Evolutionary conservation across 75 land plant species (phyloP), one percentile per base, ranked within the genome.

Genomic region (Picea sitchensis): DNA sequence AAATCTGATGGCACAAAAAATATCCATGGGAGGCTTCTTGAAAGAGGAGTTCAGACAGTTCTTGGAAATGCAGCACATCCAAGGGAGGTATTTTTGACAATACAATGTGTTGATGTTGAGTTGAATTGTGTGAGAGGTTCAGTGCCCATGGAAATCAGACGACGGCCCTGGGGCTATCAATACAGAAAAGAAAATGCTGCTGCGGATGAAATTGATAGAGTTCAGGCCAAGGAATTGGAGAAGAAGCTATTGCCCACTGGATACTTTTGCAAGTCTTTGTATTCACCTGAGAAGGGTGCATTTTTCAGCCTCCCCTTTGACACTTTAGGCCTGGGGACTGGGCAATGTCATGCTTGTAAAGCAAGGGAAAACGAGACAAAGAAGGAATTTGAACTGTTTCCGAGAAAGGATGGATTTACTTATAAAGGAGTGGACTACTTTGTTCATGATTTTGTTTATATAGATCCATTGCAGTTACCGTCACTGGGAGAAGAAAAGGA

Each of bases 201-300:
- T 41, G 78, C 76, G 72, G 93, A 91, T 57, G 89, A 87, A 73
- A 32, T 59, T 68, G 90, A 92, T 23, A 86, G 89, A 74, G 85
- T 64, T n/a, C 85, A 64, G 69, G 97, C 93, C 64, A 87, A 90
- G 64, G 94, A 96, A 63, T 89, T 91, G 64, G 86, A 91, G 77
- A 88, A 44, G 79, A 86, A 92, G 78, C 98, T 93, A 12, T 78
- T 92, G 77, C 92, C 95, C 5, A 73, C 75, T 20, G 93, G 94
- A 73, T 92, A 83, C 62, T 91, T 78, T 76, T 96, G 97, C 76
- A 90, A 86, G 72, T 89, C 95, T 51, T 77, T 96, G 80, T 96
- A 91, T 78, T 85, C 84, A 72, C 95, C 99, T 75, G 93, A 96
- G 21, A 94, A 77, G 78, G 99, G 99, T 81, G 98, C 91, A 59